Evolutionary conservation across 371 early-diverging fungal species (phyloP).

Genomic region (Saksenaea oblongispora): DNA sequence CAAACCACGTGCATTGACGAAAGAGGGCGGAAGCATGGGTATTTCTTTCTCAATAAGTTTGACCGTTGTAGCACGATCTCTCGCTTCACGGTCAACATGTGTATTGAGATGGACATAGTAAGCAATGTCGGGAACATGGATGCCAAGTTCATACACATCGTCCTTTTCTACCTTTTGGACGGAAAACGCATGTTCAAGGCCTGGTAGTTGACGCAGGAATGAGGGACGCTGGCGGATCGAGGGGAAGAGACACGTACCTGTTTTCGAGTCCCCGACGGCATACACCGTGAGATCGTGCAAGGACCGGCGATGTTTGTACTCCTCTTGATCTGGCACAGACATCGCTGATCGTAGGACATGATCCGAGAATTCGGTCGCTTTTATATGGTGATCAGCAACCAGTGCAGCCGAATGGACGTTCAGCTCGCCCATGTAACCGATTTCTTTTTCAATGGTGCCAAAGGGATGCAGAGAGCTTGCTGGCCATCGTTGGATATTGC

Average conservation of each 20-base stretch:
- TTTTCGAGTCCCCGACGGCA: slow-evolving; percentile 13
- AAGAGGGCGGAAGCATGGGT: slow-evolving; percentile 85
- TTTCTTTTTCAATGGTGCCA: slow-evolving; percentile 40
- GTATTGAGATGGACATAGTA: slow-evolving; percentile 71
- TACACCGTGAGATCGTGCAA: slow-evolving; percentile 18
- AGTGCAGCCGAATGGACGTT: slow-evolving; percentile 32
- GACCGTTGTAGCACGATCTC: slow-evolving; percentile 75
- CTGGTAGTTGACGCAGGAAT: no score
- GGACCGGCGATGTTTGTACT: slow-evolving; percentile 15
- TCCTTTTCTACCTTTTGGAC: slow-evolving; percentile 17
- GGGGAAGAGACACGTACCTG: not conserved
- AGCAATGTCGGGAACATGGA: slow-evolving; percentile 92
- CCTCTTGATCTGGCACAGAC: slow-evolving; percentile 6
- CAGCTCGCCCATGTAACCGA: slow-evolving; percentile 43
- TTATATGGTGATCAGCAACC: slow-evolving; percentile 43
- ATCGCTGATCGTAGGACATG: slow-evolving; percentile 13
- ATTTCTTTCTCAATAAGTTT: slow-evolving; percentile 77
- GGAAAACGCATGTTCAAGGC: slow-evolving; percentile 29
- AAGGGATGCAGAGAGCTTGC: slow-evolving; percentile 44
- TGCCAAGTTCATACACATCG: slow-evolving; percentile 65
- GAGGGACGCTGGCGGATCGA: no score
- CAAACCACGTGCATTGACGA: slow-evolving; percentile 78
- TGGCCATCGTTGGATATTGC: slow-evolving; percentile 42
- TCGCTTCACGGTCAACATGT: slow-evolving; percentile 79
- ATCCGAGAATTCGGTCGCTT: slow-evolving; percentile 32